Base-by-base conservation (phyloP, 306 rosid genomes). In the Pachyrhizus erosus region DNA sequence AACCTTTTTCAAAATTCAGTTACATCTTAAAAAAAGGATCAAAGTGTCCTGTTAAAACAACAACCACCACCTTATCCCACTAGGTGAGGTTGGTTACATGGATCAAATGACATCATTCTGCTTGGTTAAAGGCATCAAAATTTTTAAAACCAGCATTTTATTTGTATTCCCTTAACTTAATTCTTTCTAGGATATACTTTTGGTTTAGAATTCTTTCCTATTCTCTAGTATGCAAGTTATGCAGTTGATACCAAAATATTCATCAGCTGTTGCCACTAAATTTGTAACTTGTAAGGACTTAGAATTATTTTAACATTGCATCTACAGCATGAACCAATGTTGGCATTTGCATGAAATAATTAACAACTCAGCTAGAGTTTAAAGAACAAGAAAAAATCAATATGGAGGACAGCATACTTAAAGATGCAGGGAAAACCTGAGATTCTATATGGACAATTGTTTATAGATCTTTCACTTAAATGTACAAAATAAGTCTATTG, bases 1-100 rank as follows among this genome's bases (percentile, higher is more conserved):
- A 82, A 18, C 15, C 54, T 13, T 39, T 70, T 66, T 52, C 77
- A 21, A 29, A 66, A 48, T 67, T 79, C 65, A 82, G 43, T 55
- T 52, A 70, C 21, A 81, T 23, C 80, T 15, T 29, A 80, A 20
- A 65, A 51, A 8, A 77, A 73, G 23, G 13, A 26, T 40, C 34
- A 45, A 76, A 77, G 48, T 14, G 6, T 52, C 71, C 43, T 27
- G 23, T 29, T 15, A 34, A 18, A 67, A 66, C 51, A 69, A 70
- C 81, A 84, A 37, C 3, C 2, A 33, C 40, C 40, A 3, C 42
- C 42, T 37, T 37, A 37, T 37, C 42, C 42, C 42, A 80, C 9
- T 37, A 37, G 42, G 42, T 37, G 42, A 37, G 10, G 10, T 37
- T 0, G 42, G 42, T 2, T 37, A 37, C 42, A 7, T 37, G 42